Evolutionary conservation across 2,329 filamentous ascomycete genomes (phyloP).

Genomic region (Fusarium sp.): DNA sequence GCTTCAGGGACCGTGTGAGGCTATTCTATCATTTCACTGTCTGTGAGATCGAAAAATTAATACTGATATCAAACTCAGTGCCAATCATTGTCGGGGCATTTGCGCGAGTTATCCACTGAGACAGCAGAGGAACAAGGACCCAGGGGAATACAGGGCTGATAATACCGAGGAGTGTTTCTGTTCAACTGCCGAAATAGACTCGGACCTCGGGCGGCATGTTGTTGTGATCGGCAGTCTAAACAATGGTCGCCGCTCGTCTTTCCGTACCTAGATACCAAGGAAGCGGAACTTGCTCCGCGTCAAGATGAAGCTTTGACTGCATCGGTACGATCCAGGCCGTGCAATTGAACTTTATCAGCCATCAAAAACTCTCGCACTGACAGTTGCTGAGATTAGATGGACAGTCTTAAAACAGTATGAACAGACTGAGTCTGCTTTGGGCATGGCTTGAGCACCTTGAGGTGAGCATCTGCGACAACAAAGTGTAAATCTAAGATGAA

Average conservation of each 20-base stretch:
- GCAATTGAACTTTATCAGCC: constrained; percentile 12
- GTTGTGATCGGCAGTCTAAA: constrained; percentile 23
- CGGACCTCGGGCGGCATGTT: constrained; percentile 19
- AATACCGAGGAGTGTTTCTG: neutral
- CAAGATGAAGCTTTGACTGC: neutral
- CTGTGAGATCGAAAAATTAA: constrained; percentile 12
- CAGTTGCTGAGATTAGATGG: constrained; percentile 15
- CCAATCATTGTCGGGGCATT: neutral
- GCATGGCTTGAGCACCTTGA: constrained; percentile 1
- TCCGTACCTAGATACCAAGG: neutral
- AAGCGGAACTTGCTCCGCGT: neutral
- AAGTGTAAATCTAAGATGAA: neutral
- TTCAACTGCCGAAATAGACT: constrained; percentile 24
- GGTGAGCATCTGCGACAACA: constrained; percentile 22
- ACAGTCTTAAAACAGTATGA: neutral
- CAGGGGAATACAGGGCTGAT: neutral
- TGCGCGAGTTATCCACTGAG: neutral
- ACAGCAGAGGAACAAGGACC: neutral
- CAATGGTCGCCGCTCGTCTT: neutral
- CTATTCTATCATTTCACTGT: constrained; percentile 4
- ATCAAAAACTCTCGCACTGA: neutral
- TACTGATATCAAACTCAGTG: neutral
- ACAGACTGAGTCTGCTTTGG: constrained; percentile 8
- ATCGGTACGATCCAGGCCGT: neutral
- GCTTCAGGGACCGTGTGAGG: neutral